These are phyloP conservation scores for Trypanosoma cruzi DNA, from an alignment of 208 protist genomes.

Conservation along the genomic window DNA sequence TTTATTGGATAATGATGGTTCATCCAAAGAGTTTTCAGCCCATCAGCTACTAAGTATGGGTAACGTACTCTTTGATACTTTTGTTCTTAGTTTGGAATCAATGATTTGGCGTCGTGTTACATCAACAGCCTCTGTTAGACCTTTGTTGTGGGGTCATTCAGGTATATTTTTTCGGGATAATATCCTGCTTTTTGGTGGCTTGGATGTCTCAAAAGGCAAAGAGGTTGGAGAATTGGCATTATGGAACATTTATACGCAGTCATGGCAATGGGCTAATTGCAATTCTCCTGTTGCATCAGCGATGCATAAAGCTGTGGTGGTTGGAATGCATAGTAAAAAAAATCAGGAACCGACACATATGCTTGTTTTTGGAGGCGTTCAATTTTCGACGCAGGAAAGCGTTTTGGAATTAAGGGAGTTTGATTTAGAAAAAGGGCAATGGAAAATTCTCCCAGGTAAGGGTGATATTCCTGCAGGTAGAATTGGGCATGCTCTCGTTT, in stretches of 20 bases:
- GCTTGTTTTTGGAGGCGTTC: conserved; percentile 18
- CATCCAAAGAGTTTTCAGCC: conserved; percentile 9
- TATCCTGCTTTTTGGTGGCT: conserved; percentile 20
- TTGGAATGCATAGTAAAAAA: conserved; percentile 4
- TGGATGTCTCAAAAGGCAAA: conserved; percentile 12
- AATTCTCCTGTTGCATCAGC: conserved; percentile 7
- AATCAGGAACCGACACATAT: not conserved
- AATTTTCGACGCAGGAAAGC: conserved; percentile 9
- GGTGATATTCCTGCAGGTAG: conserved; percentile 8
- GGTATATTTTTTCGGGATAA: conserved; percentile 12
- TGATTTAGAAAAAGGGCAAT: conserved; percentile 14
- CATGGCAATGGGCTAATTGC: not conserved
- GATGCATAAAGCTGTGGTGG: conserved; percentile 7
- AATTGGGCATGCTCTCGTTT: conserved; percentile 15
- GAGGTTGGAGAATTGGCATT: conserved; percentile 15
- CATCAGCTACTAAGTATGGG: conserved; percentile 9
- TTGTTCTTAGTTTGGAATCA: conserved; percentile 16
- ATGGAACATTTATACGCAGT: conserved; percentile 1
- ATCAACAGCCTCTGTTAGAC: not conserved
- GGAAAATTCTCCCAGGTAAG: not conserved
- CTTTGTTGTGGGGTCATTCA: conserved; percentile 16
- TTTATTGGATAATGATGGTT: conserved; percentile 2
- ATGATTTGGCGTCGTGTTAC: conserved; percentile 21
- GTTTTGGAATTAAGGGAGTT: conserved; percentile 13
- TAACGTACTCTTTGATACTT: conserved; percentile 15